Conservation (phyloP, 176 grass and related monocot species). For the Rhipidocladum racemiflorum region DNA sequence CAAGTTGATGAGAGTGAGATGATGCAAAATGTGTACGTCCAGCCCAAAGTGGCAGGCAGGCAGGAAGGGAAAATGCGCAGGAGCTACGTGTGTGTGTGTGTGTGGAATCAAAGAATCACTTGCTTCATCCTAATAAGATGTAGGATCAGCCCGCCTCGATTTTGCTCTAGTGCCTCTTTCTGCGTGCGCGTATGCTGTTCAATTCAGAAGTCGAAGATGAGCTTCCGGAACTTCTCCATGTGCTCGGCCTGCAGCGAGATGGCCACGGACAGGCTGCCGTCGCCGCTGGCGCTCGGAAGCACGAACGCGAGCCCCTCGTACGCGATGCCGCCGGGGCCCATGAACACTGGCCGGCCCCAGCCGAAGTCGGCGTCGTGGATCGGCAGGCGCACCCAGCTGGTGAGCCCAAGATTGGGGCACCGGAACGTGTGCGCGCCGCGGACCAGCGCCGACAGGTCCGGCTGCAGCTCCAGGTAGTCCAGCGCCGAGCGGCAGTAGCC, state of each 20-base stretch:
- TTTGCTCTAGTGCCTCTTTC: not conserved
- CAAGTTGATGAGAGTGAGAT: not conserved
- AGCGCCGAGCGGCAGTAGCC: conserved; percentile 77
- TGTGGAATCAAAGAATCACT: conserved; percentile 49
- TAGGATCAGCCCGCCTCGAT: not conserved
- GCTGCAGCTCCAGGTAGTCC: conserved; percentile 84
- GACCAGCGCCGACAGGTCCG: conserved; percentile 77
- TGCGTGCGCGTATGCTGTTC: not conserved
- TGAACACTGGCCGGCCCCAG: conserved; percentile 86
- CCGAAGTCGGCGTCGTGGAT: conserved; percentile 95
- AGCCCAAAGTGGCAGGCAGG: not conserved
- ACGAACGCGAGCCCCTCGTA: conserved; percentile 91
- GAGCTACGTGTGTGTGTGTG: not conserved
- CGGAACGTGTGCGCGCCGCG: conserved; percentile 80
- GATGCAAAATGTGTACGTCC: conserved; percentile 35
- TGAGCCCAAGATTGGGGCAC: conserved; percentile 92
- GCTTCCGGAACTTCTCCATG: conserved; percentile 81
- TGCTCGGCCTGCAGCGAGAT: conserved; percentile 91
- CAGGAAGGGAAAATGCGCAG: conserved; percentile 23
- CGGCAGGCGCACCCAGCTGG: conserved; percentile 87
- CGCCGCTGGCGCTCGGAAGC: conserved; percentile 70
- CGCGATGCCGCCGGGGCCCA: conserved; percentile 86
- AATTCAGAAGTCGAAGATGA: conserved; percentile 69
- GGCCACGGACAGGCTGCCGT: conserved; percentile 80
- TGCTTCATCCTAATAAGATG: conserved; percentile 27